phyloP scores from a whole-genome alignment of 2,329 filamentous ascomycete genomes.

The Fusarium sp. region DNA sequence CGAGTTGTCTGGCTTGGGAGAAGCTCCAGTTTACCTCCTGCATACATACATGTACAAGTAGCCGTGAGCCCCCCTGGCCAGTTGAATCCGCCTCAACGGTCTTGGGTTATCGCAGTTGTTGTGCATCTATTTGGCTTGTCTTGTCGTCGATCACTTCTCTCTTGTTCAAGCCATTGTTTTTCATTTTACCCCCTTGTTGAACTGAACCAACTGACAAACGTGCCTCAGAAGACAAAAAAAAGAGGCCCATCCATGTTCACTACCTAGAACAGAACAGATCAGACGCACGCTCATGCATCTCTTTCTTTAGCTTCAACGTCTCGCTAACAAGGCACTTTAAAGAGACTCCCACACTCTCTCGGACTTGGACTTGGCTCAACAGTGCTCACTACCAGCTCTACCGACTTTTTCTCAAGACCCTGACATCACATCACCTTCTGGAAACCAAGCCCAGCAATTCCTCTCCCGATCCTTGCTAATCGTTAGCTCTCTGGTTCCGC shows the following conservation, averaged over 20 bases:
- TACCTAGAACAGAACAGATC: not conserved
- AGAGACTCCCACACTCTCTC: no score
- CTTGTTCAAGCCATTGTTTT: slow-evolving; percentile 3
- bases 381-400: not conserved
- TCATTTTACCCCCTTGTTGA: not conserved
- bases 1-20: not conserved
- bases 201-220: not conserved
- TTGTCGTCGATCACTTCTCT: slow-evolving; percentile 23
- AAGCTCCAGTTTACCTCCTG: not conserved
- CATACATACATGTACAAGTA: not conserved
- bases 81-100: slow-evolving; percentile 11
- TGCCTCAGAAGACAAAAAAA: not conserved
- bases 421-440: slow-evolving; percentile 15
- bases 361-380: no score
- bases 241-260: slow-evolving; percentile 1
- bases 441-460: slow-evolving; percentile 6
- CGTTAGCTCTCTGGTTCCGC: not conserved
- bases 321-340: slow-evolving; percentile 1
- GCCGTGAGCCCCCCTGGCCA: not conserved
- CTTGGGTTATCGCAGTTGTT: not conserved
- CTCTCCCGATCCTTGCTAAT: slow-evolving; percentile 16
- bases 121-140: slow-evolving; percentile 11
- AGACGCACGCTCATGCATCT: not conserved
- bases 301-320: slow-evolving; percentile 20
- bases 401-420: not conserved